Percentiles rank a stretch among this genome's conserved stretches.
Conservation (phyloP, 108 stramenopile species). For the Stephanodiscus minutulus region DNA sequence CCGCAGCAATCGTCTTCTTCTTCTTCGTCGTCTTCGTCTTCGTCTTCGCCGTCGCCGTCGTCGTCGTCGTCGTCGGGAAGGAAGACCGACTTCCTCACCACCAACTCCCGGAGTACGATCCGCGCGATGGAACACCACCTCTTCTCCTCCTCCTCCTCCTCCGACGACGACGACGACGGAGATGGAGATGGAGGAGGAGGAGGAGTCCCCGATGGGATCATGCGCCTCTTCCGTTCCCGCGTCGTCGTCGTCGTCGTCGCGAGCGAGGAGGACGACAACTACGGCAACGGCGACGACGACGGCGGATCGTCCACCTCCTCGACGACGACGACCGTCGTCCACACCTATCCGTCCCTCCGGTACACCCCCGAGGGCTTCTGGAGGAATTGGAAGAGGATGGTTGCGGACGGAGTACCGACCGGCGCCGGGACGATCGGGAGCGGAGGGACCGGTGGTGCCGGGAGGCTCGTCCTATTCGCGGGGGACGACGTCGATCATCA, state of each 20-base stretch:
- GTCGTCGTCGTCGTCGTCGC: neutral
- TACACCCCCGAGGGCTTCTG: conserved; percentile 43
- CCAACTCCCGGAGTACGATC: conserved; percentile 27
- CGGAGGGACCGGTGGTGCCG: neutral
- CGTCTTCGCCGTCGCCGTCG: too few relatives aligned
- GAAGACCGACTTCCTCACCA: conserved; percentile 22
- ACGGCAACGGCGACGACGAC: neutral
- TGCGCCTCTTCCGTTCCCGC: conserved; percentile 30
- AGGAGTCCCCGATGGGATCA: conserved; percentile 14
- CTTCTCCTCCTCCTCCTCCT: conserved; percentile 16
- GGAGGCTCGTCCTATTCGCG: conserved; percentile 19
- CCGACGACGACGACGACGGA: too few relatives aligned
- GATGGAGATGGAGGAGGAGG: too few relatives aligned
- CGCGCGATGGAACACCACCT: conserved; percentile 30
- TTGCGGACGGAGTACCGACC: conserved; percentile 15
- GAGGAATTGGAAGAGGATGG: conserved; percentile 34
- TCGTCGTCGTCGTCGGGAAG: neutral
- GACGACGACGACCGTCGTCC: too few relatives aligned
- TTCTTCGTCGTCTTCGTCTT: too few relatives aligned
- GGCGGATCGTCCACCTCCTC: too few relatives aligned
- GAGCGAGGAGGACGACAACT: too few relatives aligned
- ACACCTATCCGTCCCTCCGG: conserved; percentile 13
- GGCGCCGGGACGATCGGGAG: too few relatives aligned
- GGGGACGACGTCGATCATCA: conserved; percentile 16
- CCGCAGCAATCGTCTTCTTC: too few relatives aligned